Conservation (phyloP, 202 grass and related monocot species). For the Schoenoplectus tabernaemontani region DNA sequence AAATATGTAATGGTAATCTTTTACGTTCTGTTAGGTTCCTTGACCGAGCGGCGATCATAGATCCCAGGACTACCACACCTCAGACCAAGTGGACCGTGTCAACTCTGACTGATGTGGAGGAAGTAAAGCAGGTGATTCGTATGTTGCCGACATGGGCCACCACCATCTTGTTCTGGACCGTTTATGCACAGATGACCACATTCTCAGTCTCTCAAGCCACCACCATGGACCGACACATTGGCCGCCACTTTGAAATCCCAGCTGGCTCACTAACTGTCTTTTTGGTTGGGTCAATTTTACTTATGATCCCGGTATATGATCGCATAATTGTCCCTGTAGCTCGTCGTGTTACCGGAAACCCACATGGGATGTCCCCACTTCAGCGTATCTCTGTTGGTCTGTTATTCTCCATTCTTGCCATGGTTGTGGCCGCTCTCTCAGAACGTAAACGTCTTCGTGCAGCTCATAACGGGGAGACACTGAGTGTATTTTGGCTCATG, state of each 20-base stretch:
- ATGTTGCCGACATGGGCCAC: slow-evolving; percentile 78
- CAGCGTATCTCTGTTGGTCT: slow-evolving; percentile 60
- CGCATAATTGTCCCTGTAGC: slow-evolving; percentile 28
- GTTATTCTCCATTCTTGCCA: slow-evolving; percentile 42
- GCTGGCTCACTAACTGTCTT: slow-evolving; percentile 72
- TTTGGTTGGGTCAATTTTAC: slow-evolving; percentile 60
- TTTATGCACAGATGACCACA: slow-evolving; percentile 81
- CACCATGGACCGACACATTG: slow-evolving; percentile 54
- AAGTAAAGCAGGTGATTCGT: slow-evolving; percentile 69
- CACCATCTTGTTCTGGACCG: slow-evolving; percentile 76
- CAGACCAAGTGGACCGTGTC: slow-evolving; percentile 30
- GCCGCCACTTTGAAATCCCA: slow-evolving; percentile 36
- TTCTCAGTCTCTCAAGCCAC: slow-evolving; percentile 75
- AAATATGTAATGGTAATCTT: slow-evolving; percentile 1
- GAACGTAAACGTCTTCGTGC: slow-evolving; percentile 34
- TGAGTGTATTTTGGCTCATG: slow-evolving; percentile 47
- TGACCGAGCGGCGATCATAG: slow-evolving; percentile 53
- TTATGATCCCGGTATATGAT: slow-evolving; percentile 70
- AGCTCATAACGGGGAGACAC: neutral
- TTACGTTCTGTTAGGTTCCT: slow-evolving; percentile 34
- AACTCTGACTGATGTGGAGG: slow-evolving; percentile 69
- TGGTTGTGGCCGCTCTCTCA: slow-evolving; percentile 38
- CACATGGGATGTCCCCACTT: slow-evolving; percentile 41
- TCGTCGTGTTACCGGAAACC: slow-evolving; percentile 38
- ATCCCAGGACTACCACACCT: neutral